Evolutionary conservation across 345 rosid genomes (phyloP), one percentile per base, ranked within the genome.

Genomic region (Aquilaria malaccensis): DNA sequence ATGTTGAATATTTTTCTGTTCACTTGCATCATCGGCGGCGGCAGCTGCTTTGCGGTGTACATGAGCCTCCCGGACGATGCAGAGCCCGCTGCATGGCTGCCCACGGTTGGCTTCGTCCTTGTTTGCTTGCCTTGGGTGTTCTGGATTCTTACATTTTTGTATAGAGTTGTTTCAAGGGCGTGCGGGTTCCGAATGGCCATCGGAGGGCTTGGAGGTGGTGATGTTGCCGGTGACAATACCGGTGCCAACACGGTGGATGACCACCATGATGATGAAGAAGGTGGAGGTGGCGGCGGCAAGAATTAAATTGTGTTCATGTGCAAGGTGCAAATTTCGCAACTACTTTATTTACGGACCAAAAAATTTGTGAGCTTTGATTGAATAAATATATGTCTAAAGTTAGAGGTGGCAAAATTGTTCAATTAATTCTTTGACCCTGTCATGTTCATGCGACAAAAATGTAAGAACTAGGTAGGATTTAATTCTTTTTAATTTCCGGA

Each of bases 121-220:
- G 86, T 85, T 49, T 82, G 89, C 75, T 73, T 89, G 12, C 98
- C 96, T 11, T 89, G 98, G 98, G 22, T 80, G 12, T 93, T 92
- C 61, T 87, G 98, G 98, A 2, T 72, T 31, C 13, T 84, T 33
- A 84, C 88, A 0, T 83, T 83, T 57, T 22, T 76, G 3, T 92
- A 88, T 56, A 86, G 92, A 0, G 45, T 89, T 50, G 1, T 81
- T 29, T 92, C 96, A 6, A 78, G 95, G 11, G 50, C 64, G 10
- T 76, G 67, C 13, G 95, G 96, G 0, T 75, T 92, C 55, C 73
- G 97, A 55, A 69, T 87, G 72, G 67, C 70, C 2, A 50, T 77
- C 13, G 76, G 73, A 6, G 61, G 49, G 2, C 37, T 63, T 49
- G 73, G 72, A 13, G 10, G 50, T 10, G 33, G 52, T 0, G 13